A percentile compares a stretch with the other conserved stretches of the same genome.
Evolutionary conservation across 345 rosid genomes (phyloP).

Genomic region (Sisymbrium altissimum): DNA sequence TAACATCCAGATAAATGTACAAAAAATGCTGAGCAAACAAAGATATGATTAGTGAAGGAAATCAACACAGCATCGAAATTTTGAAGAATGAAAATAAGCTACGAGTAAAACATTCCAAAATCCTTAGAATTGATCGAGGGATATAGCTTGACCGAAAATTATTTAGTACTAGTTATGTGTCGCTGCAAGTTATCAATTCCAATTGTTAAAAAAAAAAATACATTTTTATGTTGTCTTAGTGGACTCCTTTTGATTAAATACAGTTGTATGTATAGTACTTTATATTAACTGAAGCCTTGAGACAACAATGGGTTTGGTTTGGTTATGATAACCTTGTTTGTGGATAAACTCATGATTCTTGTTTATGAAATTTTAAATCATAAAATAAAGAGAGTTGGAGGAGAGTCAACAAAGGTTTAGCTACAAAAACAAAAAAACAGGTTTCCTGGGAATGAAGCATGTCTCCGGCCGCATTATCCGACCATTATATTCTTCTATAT

Average conservation of each 20-base stretch:
- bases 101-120: no score
- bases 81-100: no score
- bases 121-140: no score
- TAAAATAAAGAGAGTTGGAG: neutral
- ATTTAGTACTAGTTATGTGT: no score
- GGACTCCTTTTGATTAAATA: neutral
- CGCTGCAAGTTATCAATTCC: neutral
- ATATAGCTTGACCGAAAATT: no score
- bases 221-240: neutral
- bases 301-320: neutral
- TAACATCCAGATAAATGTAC: neutral
- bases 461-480: conserved; percentile 37
- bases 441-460: conserved; percentile 35
- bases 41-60: no score
- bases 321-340: neutral
- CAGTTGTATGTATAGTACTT: neutral
- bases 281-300: neutral
- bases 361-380: neutral
- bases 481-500: conserved; percentile 17
- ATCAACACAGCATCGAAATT: no score
- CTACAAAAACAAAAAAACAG: conserved; percentile 20
- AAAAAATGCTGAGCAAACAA: neutral
- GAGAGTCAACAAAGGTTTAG: conserved; percentile 31
- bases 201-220: neutral
- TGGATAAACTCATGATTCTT: conserved; percentile 22